Base-by-base conservation (phyloP, 2,329 filamentous ascomycete genomes). In the Thelonectria rubi region DNA sequence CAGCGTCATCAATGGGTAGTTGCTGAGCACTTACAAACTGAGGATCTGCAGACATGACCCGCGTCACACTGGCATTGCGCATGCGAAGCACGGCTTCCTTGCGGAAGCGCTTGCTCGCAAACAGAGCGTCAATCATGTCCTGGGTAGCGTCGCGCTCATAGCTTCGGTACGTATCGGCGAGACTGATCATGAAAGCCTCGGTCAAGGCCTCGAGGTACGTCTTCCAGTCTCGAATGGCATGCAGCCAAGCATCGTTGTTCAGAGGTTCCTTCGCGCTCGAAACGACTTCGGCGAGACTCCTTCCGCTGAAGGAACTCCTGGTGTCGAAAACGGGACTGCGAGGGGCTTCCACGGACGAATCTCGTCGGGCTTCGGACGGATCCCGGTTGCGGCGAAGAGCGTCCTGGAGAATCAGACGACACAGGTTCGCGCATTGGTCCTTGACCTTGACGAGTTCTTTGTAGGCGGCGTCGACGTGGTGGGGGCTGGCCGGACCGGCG, bases 141-240 rank as follows among this genome's bases (percentile, higher is more conserved):
- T 74, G 74, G 0, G 80, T 81, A 5, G 78, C 78, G 39, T 80
- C 76, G 7, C 76, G 77, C 61, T 83, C 80, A 54, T 82, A 81
- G 21, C 72, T 77, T 61, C 76, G 78, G 63, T 84, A 84, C 1
- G 80, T 82, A 18, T 79, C 76, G 2, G 76, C 70, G 1, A 85
- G 69, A 43, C 76, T 80, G n/a, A 66, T 70, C 57, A 75, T 75
- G 18, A 83, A 76, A 3, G 77, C 76, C 8, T 80, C 77, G 6
- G 78, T 69, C 43, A 85, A 71, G 1, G 70, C 65, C 55, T 82
- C 78, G 18, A 84, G 74, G 39, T 77, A 77, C 1, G 68, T 66
- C 65, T 78, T 80, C 79, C 81, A 84, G 9, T 81, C 81, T 10
- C 76, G 74, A 45, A 84, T 76, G 1, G 75, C 75, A 14, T 69